Evolutionary conservation across 352 stramenopile species (phyloP).

Genomic region (Pythium periplocum): DNA sequence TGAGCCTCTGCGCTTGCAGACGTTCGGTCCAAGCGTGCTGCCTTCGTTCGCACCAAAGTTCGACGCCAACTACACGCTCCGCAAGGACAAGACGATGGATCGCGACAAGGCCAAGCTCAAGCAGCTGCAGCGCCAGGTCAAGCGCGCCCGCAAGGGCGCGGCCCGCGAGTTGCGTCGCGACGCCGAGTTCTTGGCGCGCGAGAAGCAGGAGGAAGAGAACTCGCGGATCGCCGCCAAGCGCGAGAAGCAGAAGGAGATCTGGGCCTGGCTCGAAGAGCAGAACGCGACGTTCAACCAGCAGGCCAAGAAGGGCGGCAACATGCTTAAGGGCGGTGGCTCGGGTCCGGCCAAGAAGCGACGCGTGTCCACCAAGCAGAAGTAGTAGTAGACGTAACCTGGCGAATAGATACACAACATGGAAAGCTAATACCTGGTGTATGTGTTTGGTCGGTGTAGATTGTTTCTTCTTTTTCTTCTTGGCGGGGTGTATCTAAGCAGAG

Average conservation of each 20-base stretch:
- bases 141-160: conserved; percentile 94
- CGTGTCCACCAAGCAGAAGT: conserved; percentile 37
- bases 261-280: conserved; percentile 93
- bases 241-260: conserved; percentile 94
- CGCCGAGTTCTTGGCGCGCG: conserved; percentile 90
- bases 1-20: conserved; percentile 70
- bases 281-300: conserved; percentile 98
- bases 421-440: neutral
- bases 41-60: conserved; percentile 88
- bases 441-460: neutral
- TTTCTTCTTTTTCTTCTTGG: too few species aligned
- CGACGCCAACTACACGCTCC: conserved; percentile 89
- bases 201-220: conserved; percentile 89
- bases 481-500: too few species aligned
- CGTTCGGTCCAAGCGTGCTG: conserved; percentile 56
- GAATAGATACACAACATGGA: neutral
- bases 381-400: neutral
- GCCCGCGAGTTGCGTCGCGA: conserved; percentile 94
- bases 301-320: conserved; percentile 92
- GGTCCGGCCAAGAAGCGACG: conserved; percentile 56
- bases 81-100: conserved; percentile 87
- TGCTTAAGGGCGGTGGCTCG: conserved; percentile 93
- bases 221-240: conserved; percentile 65
- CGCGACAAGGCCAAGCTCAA: conserved; percentile 83
- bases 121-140: conserved; percentile 93